Evolutionary conservation across 352 stramenopile genomes (phyloP), one percentile per base, ranked within the genome.

Genomic region (Plasmopara halstedii): DNA sequence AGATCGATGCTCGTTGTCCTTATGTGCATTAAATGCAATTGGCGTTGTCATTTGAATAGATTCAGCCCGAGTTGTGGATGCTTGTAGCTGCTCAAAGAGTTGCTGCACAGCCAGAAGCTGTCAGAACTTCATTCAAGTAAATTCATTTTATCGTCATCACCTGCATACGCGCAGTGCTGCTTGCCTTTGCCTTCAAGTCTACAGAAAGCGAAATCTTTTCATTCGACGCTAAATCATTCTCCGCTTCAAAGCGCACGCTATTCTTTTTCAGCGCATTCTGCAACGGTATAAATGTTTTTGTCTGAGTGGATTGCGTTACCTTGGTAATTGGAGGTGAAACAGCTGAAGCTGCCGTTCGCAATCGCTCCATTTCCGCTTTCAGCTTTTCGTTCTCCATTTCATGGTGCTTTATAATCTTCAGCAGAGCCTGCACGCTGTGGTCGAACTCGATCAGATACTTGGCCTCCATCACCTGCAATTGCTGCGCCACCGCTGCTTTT

Each of bases 361-460:
- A 37, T 19, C 15, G 27, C 9, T 68, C 21, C 29, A 73, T 20
- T 15, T 75, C 41, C 27, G 7, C 3, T 35, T 42, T 39, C 20
- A 64, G 21, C 19, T 45, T 37, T 11, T 10, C 19, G 4, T 42
- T 53, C 3, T 52, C 57, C 0, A 51, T 38, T 31, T 83, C 71
- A 33, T 80, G 66, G 32, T 83, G 60, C 3, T 56, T 27, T 17
- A 80, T 51, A 46, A 83, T 80, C 33, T 56, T 45, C 43, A 83
- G 46, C 34, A 83, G 51, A 35, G 65, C 58, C 50, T 66, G 57
- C 43, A 78, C 70, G 27, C 65, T 69, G 35, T 36, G 22, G 31
- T 71, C 64, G 32, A 69, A 76, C 52, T 78, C 68, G 27, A 41
- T 35, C 40, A 73, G 67, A 63, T 61, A 75, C 46, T 64, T 23